Conservation (phyloP, 306 rosid species). For the Mimosa bimucronata region DNA sequence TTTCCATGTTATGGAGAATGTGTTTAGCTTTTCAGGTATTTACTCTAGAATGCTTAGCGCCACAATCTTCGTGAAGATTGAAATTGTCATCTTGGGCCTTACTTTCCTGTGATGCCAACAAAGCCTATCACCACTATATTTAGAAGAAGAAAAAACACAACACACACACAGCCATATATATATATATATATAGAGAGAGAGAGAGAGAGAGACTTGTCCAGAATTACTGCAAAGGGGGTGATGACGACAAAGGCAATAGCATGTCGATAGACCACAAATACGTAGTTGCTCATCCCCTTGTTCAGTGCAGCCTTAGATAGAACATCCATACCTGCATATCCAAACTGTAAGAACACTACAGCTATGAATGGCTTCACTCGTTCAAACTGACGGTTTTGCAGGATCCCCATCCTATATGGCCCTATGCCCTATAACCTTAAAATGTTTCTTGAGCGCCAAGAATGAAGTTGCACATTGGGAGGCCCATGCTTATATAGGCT, state of each 20-base stretch:
- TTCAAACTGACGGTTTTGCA: conserved; percentile 30
- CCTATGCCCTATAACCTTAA: conserved; percentile 12
- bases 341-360: conserved; percentile 87
- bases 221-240: conserved; percentile 74
- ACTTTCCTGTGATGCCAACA: conserved; percentile 62
- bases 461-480: conserved; percentile 24
- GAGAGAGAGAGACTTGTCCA: conserved; percentile 62
- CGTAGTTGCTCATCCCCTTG: conserved; percentile 92
- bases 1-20: conserved; percentile 14
- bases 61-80: conserved; percentile 70
- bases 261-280: conserved; percentile 85
- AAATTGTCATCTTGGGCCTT: conserved; percentile 86
- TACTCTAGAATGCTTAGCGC: conserved; percentile 85
- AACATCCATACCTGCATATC: conserved; percentile 89
- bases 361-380: conserved; percentile 70
- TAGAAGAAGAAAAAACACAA: not conserved
- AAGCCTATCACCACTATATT: conserved; percentile 22
- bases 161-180: not conserved
- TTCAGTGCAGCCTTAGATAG: conserved; percentile 86
- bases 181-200: too few relatives aligned
- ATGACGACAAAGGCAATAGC: conserved; percentile 67
- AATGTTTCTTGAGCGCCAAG: conserved; percentile 45
- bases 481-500: conserved; percentile 39
- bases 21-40: conserved; percentile 28
- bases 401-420: conserved; percentile 43